Evolutionary conservation across 257 asterid genomes (phyloP).

Genomic region (Voacanga thouarsii): DNA sequence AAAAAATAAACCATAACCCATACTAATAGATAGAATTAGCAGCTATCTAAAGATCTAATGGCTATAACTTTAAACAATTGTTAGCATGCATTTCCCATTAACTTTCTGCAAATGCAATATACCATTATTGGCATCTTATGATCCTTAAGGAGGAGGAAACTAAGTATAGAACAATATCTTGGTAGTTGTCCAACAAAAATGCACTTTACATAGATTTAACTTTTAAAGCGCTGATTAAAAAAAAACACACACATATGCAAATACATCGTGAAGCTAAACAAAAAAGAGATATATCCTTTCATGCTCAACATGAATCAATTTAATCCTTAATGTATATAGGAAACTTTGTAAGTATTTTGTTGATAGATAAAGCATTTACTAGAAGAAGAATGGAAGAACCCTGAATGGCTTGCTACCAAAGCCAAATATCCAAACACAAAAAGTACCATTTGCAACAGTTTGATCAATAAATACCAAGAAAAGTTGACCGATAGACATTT

Average conservation of each 20-base stretch:
- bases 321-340: too few species aligned
- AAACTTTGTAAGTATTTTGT: too few species aligned
- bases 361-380: neutral
- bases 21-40: neutral
- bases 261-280: too few species aligned
- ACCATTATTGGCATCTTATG: neutral
- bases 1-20: neutral
- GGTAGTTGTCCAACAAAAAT: neutral
- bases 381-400: neutral
- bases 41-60: too few species aligned
- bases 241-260: too few species aligned
- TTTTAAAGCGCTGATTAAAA: too few species aligned
- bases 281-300: too few species aligned
- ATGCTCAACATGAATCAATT: too few species aligned
- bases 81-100: too few species aligned
- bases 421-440: neutral
- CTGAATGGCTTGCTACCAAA: neutral
- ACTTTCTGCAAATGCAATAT: too few species aligned
- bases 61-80: too few species aligned
- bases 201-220: too few species aligned
- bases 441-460: neutral
- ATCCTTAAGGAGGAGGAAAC: neutral
- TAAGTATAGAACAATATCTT: neutral
- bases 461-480: neutral
- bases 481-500: neutral